Percentiles rank a stretch among this genome's conserved stretches.
Evolutionary conservation across 2,329 filamentous ascomycete genomes (phyloP).

Genomic region (Nakataea oryzae): DNA sequence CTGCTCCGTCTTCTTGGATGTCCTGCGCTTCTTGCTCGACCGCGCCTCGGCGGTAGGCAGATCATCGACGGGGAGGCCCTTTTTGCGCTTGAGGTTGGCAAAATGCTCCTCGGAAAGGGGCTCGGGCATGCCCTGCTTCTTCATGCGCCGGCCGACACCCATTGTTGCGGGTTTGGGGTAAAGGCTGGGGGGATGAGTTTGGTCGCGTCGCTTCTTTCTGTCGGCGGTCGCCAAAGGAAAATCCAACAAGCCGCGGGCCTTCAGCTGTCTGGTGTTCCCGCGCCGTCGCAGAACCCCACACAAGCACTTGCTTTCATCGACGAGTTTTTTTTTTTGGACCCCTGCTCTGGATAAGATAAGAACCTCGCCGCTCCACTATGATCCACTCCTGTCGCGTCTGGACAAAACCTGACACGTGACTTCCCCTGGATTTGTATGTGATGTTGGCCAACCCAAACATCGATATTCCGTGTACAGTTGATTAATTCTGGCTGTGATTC

Average conservation of each 20-base stretch:
- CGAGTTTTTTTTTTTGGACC: not conserved
- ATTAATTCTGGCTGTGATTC: no score
- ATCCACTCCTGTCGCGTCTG: no score
- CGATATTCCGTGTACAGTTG: no score
- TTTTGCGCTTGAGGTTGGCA: slow-evolving; percentile 78
- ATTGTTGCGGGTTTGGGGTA: not conserved
- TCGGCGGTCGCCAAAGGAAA: not conserved
- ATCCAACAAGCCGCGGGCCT: not conserved
- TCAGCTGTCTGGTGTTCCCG: not conserved
- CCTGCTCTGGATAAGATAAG: not conserved
- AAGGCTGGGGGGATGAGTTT: no score
- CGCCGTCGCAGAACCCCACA: not conserved
- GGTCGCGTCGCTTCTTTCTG: not conserved
- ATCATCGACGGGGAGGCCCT: slow-evolving; percentile 53
- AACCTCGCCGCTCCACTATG: not conserved
- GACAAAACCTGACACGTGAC: no score
- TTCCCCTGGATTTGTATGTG: no score
- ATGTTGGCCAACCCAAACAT: no score
- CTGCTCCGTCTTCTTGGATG: slow-evolving; percentile 21
- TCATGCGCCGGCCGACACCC: slow-evolving; percentile 71
- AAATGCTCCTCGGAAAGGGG: slow-evolving; percentile 72
- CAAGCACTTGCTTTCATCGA: not conserved
- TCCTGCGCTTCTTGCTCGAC: slow-evolving; percentile 48
- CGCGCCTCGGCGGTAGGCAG: slow-evolving; percentile 34
- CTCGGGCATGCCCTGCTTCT: slow-evolving; percentile 84